Conservation (phyloP, 108 stramenopile species). For the Fistulifera solaris region DNA sequence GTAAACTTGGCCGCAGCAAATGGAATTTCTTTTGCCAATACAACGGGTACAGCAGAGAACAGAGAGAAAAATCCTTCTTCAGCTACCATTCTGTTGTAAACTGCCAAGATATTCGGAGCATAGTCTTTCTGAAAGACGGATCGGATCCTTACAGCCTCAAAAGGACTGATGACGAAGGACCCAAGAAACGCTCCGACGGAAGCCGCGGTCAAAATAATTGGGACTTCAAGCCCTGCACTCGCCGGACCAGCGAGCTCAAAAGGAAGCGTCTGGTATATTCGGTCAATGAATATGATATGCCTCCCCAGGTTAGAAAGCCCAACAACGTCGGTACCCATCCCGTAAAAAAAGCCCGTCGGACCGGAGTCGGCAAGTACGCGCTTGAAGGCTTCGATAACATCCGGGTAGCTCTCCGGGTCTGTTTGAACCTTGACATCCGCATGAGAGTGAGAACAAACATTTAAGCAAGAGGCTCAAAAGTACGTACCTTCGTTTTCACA, state of each 20-base stretch:
- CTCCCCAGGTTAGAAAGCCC: conserved; percentile 74
- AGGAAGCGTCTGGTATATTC: conserved; percentile 54
- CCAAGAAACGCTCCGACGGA: conserved; percentile 24
- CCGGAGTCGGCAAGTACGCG: conserved; percentile 51
- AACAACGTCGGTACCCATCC: conserved; percentile 80
- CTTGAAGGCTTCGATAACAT: conserved; percentile 40
- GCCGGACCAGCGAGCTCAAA: conserved; percentile 16
- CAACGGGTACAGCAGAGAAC: conserved; percentile 47
- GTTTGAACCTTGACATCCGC: conserved; percentile 81
- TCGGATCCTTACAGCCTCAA: conserved; percentile 64
- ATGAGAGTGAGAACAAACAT: conserved; percentile 3
- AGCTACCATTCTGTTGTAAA: conserved; percentile 35
- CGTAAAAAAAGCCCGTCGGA: conserved; percentile 43
- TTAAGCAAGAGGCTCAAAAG: background rate
- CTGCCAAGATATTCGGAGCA: conserved; percentile 36
- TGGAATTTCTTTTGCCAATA: conserved; percentile 37
- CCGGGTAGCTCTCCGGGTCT: conserved; percentile 64
- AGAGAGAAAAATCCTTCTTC: conserved; percentile 53
- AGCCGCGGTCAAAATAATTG: conserved; percentile 19
- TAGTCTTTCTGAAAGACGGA: conserved; percentile 59
- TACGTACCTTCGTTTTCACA: background rate
- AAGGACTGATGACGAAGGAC: conserved; percentile 46
- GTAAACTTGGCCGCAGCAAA: conserved; percentile 45
- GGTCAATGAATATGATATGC: conserved; percentile 53
- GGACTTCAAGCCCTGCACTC: conserved; percentile 30